phyloP scores from a whole-genome alignment of 2,329 filamentous ascomycete species.

The Aspergillus jensenii region DNA sequence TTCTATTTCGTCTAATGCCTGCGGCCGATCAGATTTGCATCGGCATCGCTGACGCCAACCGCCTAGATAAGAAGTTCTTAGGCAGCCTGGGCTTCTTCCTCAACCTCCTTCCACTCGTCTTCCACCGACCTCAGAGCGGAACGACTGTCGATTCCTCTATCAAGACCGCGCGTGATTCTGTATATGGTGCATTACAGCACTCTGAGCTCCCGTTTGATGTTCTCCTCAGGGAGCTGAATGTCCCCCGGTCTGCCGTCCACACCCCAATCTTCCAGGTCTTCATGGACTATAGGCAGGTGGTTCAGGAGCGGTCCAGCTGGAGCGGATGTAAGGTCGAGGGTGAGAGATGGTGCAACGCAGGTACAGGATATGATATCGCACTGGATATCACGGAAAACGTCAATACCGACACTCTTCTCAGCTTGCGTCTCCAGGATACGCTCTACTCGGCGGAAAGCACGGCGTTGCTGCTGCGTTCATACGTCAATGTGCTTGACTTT shows the following conservation, averaged over 20 bases:
- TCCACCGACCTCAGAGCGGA: neutral
- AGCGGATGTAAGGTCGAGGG: no score
- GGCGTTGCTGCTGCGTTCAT: no score
- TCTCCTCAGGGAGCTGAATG: neutral
- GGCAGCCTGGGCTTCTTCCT: conserved; percentile 8
- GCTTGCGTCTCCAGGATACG: no score
- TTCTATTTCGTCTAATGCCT: neutral
- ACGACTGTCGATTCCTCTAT: no score
- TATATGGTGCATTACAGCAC: neutral
- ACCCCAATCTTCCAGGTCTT: conserved; percentile 12
- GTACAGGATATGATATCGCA: no score
- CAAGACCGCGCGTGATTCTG: no score
- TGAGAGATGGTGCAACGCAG: no score
- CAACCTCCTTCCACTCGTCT: conserved; percentile 7
- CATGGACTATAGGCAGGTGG: conserved; percentile 4
- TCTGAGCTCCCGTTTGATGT: conserved; percentile 3
- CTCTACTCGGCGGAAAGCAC: no score
- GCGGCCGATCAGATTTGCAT: conserved; percentile 3
- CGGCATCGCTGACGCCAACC: conserved; percentile 9
- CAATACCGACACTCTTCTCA: no score
- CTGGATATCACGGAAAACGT: no score
- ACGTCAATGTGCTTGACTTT: no score
- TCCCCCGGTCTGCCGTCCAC: neutral
- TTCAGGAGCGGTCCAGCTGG: no score
- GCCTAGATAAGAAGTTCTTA: neutral